Evolutionary conservation across 2,329 filamentous ascomycete species (phyloP).

Genomic region (Exophiala aquamarina): DNA sequence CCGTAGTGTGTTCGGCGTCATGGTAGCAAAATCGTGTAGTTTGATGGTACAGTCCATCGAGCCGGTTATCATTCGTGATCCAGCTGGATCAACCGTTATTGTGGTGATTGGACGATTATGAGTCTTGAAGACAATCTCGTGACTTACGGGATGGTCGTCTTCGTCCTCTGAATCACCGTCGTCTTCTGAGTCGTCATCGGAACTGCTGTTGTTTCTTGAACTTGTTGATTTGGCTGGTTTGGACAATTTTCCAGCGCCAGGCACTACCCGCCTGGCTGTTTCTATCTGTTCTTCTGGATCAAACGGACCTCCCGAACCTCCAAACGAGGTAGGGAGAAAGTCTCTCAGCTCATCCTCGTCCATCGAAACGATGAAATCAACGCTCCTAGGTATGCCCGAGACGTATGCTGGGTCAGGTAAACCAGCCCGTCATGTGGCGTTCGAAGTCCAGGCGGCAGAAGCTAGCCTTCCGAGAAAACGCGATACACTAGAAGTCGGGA

Average conservation of each 20-base stretch:
- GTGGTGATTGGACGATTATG: conserved; percentile 86
- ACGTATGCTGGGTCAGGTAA: no score
- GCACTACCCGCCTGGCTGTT: conserved; percentile 65
- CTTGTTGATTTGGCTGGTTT: conserved; percentile 29
- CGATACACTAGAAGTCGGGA: no score
- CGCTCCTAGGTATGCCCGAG: no score
- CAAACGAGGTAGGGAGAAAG: conserved; percentile 81
- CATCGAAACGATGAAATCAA: conserved; percentile 8
- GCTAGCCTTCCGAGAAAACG: no score
- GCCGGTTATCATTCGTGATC: conserved; percentile 81
- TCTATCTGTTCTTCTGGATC: conserved; percentile 81
- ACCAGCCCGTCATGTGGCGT: no score
- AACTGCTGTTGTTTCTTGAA: conserved; percentile 43
- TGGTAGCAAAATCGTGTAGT: conserved; percentile 90
- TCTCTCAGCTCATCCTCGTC: conserved; percentile 48
- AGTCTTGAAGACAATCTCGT: conserved; percentile 89
- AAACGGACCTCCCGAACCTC: conserved; percentile 72
- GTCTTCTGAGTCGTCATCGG: conserved; percentile 57
- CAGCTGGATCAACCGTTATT: conserved; percentile 79
- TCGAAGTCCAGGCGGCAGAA: no score
- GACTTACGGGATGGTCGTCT: conserved; percentile 87
- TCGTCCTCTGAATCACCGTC: conserved; percentile 68
- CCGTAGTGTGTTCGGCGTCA: conserved; percentile 91
- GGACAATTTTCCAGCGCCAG: conserved; percentile 35
- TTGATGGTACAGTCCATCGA: conserved; percentile 90